Evolutionary conservation across 495 filamentous ascomycete species (phyloP).

Genomic region (Trichocladium antarcticum): DNA sequence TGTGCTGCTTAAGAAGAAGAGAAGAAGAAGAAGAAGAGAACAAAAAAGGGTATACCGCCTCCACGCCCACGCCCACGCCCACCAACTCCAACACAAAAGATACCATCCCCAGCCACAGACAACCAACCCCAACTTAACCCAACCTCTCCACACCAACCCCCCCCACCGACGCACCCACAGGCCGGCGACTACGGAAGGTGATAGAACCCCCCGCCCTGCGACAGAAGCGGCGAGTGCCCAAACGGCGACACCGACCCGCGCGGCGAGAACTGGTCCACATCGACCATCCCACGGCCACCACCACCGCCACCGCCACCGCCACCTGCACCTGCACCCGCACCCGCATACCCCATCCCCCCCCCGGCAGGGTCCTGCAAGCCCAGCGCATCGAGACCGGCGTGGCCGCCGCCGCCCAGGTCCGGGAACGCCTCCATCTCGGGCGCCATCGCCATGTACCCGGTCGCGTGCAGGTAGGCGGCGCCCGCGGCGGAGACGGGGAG

Average conservation of each 20-base stretch:
- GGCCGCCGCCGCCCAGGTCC: no score
- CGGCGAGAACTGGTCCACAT: conserved; percentile 32
- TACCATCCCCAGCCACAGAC: background rate
- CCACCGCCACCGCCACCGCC: no score
- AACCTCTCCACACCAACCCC: background rate
- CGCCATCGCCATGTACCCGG: conserved; percentile 12
- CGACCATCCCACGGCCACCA: no score
- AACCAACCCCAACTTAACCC: background rate
- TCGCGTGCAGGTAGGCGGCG: background rate
- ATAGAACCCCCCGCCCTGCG: conserved; percentile 31
- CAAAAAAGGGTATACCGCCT: background rate
- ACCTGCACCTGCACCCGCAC: background rate
- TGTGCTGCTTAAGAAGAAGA: background rate
- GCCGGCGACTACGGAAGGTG: no score
- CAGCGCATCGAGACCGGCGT: conserved; percentile 23
- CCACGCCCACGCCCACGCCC: no score
- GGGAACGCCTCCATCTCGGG: conserved; percentile 30
- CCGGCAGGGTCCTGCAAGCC: conserved; percentile 28
- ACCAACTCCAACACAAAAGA: background rate
- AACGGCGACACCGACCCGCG: conserved; percentile 36
- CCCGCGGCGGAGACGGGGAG: conserved; percentile 9
- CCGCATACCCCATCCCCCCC: conserved; percentile 16
- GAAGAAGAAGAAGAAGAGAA: background rate
- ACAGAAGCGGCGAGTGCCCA: conserved; percentile 29
- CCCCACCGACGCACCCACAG: no score